Base-by-base conservation (phyloP, 2,329 filamentous ascomycete species). In the Fusarium citri region DNA sequence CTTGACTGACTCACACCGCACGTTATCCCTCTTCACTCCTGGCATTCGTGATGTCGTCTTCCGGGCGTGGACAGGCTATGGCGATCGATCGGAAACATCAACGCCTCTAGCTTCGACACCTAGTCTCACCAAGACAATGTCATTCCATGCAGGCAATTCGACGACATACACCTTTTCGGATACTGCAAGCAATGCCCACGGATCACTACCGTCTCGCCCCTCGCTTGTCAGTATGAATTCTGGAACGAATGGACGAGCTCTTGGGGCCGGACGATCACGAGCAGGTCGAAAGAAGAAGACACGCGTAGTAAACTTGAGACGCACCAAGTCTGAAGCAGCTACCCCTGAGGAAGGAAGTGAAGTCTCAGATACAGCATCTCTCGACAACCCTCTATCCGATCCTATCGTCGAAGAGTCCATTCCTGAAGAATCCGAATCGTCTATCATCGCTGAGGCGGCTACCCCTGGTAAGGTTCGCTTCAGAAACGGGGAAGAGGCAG, bases 11-110 rank as follows among this genome's bases (percentile, higher is more conserved):
- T 97, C 94, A 4, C 94, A 98, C 74, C 90, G 93, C 49, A 98
- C 96, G 0, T 82, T 98, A 34, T 97, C 94, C 7, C 84, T 98
- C 1, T 97, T 97, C 77, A 98, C 95, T 2, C 94, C 95, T 0
- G 89, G 91, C n/a, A 95, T 98, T 62, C 86, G 89, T 55, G 94
- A 98, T 79, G 93, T 93, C 6, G 91, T 98, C 26, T 98, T 97
- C 79, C 89, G 96, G 64, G 96, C 95, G 31, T 97, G 94, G 93
- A 93, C 95, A 18, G 92, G 92, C 42, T 89, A 91, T 37, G 86
- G 88, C 53, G 94, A 97, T 66, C 86, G 89, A 61, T 85, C 85
- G 45, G 92, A 96, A 62, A 76, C 83, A 59, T 77, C 85, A 78
- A 84, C 81, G 11, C 83, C 86, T 11, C 78, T 82, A 5, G 73